Evolutionary conservation across 495 filamentous ascomycete species (phyloP).

Genomic region (Penicillium mononematosum): DNA sequence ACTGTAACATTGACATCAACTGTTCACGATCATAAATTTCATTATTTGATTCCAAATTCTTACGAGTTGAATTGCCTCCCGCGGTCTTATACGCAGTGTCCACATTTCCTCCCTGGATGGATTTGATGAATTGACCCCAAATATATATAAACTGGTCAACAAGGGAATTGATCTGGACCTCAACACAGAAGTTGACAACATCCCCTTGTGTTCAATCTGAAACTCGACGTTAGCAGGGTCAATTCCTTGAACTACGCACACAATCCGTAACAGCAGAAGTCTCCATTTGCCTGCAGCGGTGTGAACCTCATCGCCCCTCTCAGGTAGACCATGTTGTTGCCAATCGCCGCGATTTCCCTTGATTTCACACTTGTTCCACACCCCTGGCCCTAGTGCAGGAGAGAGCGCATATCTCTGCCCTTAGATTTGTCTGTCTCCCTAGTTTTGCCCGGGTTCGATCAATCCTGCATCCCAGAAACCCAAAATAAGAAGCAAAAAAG

Average conservation of each 20-base stretch:
- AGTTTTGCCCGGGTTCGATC: neutral
- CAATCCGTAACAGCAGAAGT: neutral
- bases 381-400: neutral
- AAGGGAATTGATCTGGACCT: neutral
- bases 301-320: neutral
- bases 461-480: neutral
- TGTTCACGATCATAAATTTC: neutral
- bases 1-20: neutral
- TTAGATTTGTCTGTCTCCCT: neutral
- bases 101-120: accelerated
- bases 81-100: neutral
- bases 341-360: neutral
- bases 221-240: neutral
- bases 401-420: neutral
- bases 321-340: neutral
- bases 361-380: neutral
- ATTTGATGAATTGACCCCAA: neutral
- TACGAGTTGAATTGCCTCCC: neutral
- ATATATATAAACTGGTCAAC: neutral
- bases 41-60: neutral
- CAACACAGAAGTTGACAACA: neutral
- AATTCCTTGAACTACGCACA: neutral
- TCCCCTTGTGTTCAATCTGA: neutral
- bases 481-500: neutral
- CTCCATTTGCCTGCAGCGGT: neutral